Conservation (phyloP, 164 flowering plant species). For the Vitis labrusca region DNA sequence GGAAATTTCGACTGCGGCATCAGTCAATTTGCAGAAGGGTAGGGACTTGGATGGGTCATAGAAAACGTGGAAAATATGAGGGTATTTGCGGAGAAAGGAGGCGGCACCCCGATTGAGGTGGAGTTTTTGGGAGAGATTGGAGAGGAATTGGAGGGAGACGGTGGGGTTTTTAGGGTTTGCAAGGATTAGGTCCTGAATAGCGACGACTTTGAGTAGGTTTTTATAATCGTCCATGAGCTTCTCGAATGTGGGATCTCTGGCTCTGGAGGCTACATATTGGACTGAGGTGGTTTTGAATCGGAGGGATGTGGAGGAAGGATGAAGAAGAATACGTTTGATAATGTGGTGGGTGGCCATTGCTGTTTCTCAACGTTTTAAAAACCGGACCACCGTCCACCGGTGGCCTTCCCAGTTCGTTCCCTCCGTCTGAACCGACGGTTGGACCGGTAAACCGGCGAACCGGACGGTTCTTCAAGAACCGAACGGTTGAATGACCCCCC, state of each 20-base stretch:
- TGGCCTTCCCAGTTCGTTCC: too few species aligned
- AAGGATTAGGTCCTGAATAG: conserved; percentile 83
- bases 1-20: conserved; percentile 42
- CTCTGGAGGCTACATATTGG: conserved; percentile 61
- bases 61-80: conserved; percentile 68
- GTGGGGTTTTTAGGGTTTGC: conserved; percentile 40
- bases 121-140: conserved; percentile 69
- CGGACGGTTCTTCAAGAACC: too few species aligned
- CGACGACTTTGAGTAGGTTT: conserved; percentile 62
- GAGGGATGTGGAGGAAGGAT: neutral
- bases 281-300: conserved; percentile 55
- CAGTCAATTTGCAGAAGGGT: conserved; percentile 58
- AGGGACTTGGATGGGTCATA: conserved; percentile 35
- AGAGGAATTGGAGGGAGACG: conserved; percentile 68
- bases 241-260: conserved; percentile 78
- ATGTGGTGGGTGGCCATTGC: neutral
- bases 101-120: conserved; percentile 85
- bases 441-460: too few species aligned
- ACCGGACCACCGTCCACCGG: too few species aligned
- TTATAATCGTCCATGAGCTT: conserved; percentile 82
- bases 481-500: too few species aligned
- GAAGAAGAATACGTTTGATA: neutral
- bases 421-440: too few species aligned
- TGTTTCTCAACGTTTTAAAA: too few species aligned
- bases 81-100: conserved; percentile 70